A percentile compares a stretch with the other conserved stretches of the same genome.
phyloP scores from a whole-genome alignment of 441 rosid genomes.

The Theobroma grandiflorum region DNA sequence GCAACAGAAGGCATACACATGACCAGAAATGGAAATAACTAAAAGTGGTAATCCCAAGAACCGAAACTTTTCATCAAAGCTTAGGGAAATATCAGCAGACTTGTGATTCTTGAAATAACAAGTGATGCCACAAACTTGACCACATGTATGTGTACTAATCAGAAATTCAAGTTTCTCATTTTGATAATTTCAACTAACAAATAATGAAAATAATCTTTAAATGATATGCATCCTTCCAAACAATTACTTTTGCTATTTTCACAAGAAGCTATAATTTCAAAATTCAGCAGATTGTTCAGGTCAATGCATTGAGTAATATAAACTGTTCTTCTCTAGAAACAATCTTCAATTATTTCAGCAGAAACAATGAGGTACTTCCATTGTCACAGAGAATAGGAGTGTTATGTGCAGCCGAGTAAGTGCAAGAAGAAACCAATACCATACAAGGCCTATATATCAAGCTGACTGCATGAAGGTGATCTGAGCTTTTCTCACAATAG shows the following conservation, averaged over 20 bases:
- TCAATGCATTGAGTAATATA: not conserved
- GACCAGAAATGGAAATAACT: not conserved
- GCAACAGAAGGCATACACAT: not conserved
- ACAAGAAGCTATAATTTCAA: conserved; percentile 8
- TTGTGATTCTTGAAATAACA: conserved; percentile 11
- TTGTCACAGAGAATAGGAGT: not conserved
- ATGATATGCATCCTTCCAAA: conserved; percentile 1
- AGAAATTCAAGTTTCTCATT: not conserved
- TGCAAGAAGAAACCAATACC: conserved; percentile 39
- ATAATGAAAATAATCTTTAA: not conserved
- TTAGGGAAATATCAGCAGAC: not conserved
- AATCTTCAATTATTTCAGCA: not conserved
- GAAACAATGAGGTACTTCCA: conserved; percentile 4
- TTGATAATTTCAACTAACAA: not conserved
- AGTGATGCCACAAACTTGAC: not conserved
- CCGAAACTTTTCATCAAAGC: not conserved
- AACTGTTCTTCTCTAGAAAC: not conserved
- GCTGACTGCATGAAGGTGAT: conserved; percentile 51
- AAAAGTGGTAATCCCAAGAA: not conserved
- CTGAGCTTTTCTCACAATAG: conserved; percentile 53
- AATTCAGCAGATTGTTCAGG: not conserved
- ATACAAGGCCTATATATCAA: conserved; percentile 60
- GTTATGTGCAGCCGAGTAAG: not conserved
- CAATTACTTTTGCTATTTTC: not conserved
- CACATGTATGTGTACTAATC: not conserved